Percentiles rank a stretch among this genome's conserved stretches.
phyloP scores from a whole-genome alignment of 495 filamentous ascomycete genomes.

The Aspergillus homomorphus region DNA sequence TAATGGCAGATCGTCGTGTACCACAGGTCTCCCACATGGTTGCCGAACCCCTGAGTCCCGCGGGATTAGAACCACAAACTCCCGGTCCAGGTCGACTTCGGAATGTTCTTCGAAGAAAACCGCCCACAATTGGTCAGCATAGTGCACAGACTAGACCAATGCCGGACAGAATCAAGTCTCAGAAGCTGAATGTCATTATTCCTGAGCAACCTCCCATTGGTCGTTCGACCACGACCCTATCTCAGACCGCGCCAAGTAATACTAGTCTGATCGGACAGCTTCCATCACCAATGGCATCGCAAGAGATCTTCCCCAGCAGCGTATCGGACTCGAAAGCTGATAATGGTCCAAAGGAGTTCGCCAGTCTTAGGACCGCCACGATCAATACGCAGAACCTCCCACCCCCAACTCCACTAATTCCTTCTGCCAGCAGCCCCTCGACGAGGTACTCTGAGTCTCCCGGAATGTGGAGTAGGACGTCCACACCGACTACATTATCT shows the following conservation, averaged over 20 bases:
- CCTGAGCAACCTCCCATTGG: constrained; percentile 20
- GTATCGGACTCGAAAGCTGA: constrained; percentile 18
- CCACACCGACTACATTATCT: constrained; percentile 92
- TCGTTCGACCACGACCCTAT: constrained; percentile 12
- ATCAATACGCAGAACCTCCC: constrained; percentile 57
- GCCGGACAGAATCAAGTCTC: constrained; percentile 12
- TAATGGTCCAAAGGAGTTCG: constrained; percentile 39
- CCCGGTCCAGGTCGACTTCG: constrained; percentile 28
- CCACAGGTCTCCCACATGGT: constrained; percentile 22
- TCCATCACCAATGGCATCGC: constrained; percentile 10
- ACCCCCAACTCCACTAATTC: constrained; percentile 62
- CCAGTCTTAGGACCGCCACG: constrained; percentile 44
- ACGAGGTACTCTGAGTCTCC: constrained; percentile 92
- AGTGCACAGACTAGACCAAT: constrained; percentile 20
- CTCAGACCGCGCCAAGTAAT: constrained; percentile 5
- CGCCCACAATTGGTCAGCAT: constrained; percentile 41
- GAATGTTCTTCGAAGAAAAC: constrained; percentile 44
- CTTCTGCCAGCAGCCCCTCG: constrained; percentile 80
- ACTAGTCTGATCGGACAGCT: constrained; percentile 5
- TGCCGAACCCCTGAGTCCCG: constrained; percentile 8
- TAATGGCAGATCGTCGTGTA: constrained; percentile 18
- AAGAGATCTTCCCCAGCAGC: constrained; percentile 16
- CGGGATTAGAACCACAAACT: constrained; percentile 13
- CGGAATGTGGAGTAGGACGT: constrained; percentile 80
- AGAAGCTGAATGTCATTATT: constrained; percentile 39